Base-by-base conservation (phyloP, 345 rosid genomes). In the Euphorbia pulcherrima region DNA sequence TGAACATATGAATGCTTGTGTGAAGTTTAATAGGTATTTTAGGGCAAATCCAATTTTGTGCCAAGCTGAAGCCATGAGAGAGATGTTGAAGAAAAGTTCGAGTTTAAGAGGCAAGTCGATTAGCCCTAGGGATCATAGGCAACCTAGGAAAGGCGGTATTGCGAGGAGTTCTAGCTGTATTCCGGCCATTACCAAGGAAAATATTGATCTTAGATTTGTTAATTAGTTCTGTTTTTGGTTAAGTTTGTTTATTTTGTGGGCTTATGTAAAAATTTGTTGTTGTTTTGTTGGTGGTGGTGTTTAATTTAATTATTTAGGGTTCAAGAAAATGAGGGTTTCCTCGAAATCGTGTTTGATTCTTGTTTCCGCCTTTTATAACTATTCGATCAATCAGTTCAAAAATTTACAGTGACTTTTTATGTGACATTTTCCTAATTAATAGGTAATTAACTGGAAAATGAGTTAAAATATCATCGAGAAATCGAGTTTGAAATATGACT, bases 151-250 rank as follows among this genome's bases (percentile, higher is more conserved):
- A 5, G 74, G 70, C 4, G 21, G 67, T 8, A n/a, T 75, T 30
- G 65, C 79, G 0, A 67, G 79, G 69, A 76, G 75, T 24, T 76
- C 75, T 10, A 76, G 79, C 12, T 76, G 79, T 48, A 76, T 67
- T 37, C 62, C 79, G 7, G 69, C 79, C 10, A 55, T 76, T 33
- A 66, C 68, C 41, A 71, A 33, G 68, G 60, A 71, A 33, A 59
- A 56, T 10, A 56, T 1, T 5, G 23, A 23, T 6, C 21, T 2
- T 12, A 28, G 59, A 63, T 14, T 29, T 27, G 27, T 54, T 46
- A 46, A 58, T 55, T 62, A 63, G 28, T 23, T 63, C 9, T 10
- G 35, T 33, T 30, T 10, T 58, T n/a, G n/a, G n/a, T n/a, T n/a
- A n/a, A n/a, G n/a, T n/a, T n/a, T n/a, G n/a, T n/a, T n/a, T n/a